A percentile compares a stretch with the other conserved stretches of the same genome.
Evolutionary conservation across 352 stramenopile genomes (phyloP).

Genomic region (Globisporangium lucens): DNA sequence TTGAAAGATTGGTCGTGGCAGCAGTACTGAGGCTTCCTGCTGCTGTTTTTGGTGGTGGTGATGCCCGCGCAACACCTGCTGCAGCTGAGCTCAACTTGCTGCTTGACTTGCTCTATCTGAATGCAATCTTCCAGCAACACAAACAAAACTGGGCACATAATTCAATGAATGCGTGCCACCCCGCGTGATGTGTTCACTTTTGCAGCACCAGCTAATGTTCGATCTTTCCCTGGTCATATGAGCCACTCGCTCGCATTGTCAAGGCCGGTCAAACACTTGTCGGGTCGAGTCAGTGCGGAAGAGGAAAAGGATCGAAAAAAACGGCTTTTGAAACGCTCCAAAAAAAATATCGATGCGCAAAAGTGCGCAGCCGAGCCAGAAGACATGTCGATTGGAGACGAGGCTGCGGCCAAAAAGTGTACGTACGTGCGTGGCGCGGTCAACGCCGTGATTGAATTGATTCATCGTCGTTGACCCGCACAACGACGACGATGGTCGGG

Average conservation of each 20-base stretch:
- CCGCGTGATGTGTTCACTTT: neutral
- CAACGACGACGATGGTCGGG: neutral
- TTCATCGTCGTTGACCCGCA: neutral
- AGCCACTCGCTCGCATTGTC: neutral
- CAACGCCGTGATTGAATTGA: neutral
- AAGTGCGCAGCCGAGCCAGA: neutral
- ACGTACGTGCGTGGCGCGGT: neutral
- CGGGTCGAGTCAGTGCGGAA: neutral
- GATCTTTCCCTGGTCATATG: neutral
- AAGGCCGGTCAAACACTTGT: neutral
- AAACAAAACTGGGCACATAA: neutral
- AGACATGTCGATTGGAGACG: slow-evolving; percentile 1
- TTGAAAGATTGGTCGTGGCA: neutral
- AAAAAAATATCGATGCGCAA: slow-evolving; percentile 11
- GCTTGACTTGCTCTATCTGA: neutral
- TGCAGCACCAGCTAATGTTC: neutral
- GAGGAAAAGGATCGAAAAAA: slow-evolving; percentile 4
- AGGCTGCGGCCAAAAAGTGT: neutral
- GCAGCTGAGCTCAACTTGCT: too few relatives aligned
- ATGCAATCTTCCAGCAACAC: neutral
- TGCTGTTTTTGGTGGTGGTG: neutral
- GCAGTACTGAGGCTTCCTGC: neutral
- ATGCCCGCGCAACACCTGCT: too few relatives aligned
- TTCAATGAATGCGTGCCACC: too few relatives aligned
- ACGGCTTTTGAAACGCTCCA: slow-evolving; percentile 9